Percentiles rank a stretch among this genome's conserved stretches.
phyloP scores from a whole-genome alignment of 2,329 filamentous ascomycete genomes.

The Talaromyces sp. region DNA sequence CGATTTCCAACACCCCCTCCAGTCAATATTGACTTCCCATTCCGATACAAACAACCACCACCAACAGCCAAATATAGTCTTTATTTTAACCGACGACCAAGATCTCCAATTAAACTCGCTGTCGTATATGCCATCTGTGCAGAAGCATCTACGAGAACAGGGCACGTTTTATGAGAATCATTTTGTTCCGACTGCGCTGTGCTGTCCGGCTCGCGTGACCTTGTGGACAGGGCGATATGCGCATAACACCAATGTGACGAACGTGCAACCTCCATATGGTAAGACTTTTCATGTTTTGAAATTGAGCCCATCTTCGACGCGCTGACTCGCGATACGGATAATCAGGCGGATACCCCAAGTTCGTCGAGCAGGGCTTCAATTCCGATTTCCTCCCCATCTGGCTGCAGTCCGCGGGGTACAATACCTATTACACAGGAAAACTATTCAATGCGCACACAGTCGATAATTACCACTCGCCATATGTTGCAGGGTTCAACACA shows the following conservation, averaged over 20 bases:
- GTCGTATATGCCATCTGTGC: conserved; percentile 55
- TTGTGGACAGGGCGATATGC: conserved; percentile 63
- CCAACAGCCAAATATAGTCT: conserved; percentile 54
- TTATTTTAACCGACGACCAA: conserved; percentile 66
- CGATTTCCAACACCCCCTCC: neutral
- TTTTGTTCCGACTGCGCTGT: conserved; percentile 63
- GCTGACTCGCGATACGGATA: neutral
- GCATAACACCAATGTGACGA: conserved; percentile 68
- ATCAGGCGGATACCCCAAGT: conserved; percentile 45
- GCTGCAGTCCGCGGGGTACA: conserved; percentile 49
- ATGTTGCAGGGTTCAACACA: conserved; percentile 33
- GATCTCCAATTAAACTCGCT: conserved; percentile 59
- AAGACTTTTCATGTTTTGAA: conserved; percentile 2
- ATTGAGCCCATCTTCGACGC: neutral
- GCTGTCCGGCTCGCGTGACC: conserved; percentile 63
- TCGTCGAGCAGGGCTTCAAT: conserved; percentile 48
- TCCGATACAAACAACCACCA: conserved; percentile 8
- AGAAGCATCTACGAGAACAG: conserved; percentile 53
- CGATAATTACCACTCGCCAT: conserved; percentile 44
- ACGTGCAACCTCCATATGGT: conserved; percentile 52
- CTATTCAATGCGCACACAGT: conserved; percentile 50
- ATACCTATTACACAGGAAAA: conserved; percentile 54
- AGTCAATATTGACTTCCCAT: neutral
- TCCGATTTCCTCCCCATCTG: conserved; percentile 49
- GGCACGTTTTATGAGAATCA: conserved; percentile 60